Conservation (phyloP, 495 filamentous ascomycete species). For the Podospora bellae-mahoneyi region DNA sequence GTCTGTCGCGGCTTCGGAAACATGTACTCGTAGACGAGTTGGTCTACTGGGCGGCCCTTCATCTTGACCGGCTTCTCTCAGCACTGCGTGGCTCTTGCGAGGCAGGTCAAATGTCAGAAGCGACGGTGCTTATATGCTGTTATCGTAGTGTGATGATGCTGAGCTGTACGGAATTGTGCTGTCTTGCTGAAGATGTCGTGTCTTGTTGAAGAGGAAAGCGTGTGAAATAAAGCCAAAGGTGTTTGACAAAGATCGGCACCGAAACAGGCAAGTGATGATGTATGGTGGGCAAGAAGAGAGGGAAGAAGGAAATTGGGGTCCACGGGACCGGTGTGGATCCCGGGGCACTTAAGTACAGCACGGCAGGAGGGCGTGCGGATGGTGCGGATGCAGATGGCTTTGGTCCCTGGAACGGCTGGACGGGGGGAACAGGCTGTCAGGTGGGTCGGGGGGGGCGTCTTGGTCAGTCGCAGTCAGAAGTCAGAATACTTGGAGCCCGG, state of each 20-base stretch:
- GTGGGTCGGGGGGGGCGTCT: constrained; percentile 16
- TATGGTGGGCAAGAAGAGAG: constrained; percentile 10
- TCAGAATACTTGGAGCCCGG: background rate
- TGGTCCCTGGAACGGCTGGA: constrained; percentile 12
- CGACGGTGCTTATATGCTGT: background rate
- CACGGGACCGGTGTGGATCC: constrained; percentile 17
- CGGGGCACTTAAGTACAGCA: constrained; percentile 14
- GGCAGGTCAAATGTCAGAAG: background rate
- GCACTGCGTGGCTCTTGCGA: background rate
- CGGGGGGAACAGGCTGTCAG: constrained; percentile 20
- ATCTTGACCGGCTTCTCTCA: constrained; percentile 35
- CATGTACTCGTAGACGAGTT: constrained; percentile 55
- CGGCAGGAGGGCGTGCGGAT: constrained; percentile 12
- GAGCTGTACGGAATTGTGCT: background rate
- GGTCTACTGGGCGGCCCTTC: constrained; percentile 51
- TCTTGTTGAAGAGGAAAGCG: background rate
- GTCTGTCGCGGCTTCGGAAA: constrained; percentile 50
- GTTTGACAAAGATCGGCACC: constrained; percentile 15
- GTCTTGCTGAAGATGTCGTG: background rate
- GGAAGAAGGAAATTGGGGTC: constrained; percentile 21
- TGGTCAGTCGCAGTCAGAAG: constrained; percentile 2
- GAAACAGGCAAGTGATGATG: constrained; percentile 1
- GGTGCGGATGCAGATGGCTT: constrained; percentile 8
- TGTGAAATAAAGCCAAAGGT: background rate
- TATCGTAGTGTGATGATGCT: background rate